Base-by-base conservation (phyloP, 805 yeast species). In the Ogataea minuta region DNA sequence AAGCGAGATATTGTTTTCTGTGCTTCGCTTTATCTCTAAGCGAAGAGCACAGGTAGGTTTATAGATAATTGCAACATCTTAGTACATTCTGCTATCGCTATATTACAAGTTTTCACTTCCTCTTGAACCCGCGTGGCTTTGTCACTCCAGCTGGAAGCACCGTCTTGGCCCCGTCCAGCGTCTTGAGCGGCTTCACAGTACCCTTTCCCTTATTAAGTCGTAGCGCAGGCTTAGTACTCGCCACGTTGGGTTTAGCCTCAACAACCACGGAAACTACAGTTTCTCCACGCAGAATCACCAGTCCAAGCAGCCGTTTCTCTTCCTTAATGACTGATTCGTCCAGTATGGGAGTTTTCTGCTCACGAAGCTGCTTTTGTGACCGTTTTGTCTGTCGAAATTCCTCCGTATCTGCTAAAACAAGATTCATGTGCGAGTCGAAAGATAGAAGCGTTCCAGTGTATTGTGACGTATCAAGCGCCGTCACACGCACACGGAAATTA, bases 1-100 rank as follows among this genome's bases (percentile, higher is more conserved):
- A 91, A 91, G 65, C 79, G 99, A 54, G 99, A 93, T 60, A 93
- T 93, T 52, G 98, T 93, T 0, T 93, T 93, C 64, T 93, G 98
- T 60, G 97, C 98, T 4, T 85, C 96, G 41, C 74, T 93, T 44
- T 93, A 93, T 59, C 67, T 91, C 49, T 90, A 71, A 23, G 12
- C 16, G 21, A 29, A 23, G 21, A 8, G 21, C 28, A 25, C 28
- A 11, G 5, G 10, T 11, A 25, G 5, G 28, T n/a, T 9, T 13
- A 11, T 25, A 11, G 28, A 11, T 11, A n/a, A n/a, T 25, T 11
- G 14, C 28, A 25, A 25, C 12, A 25, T 32, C 25, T 23, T 28
- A 19, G 31, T 17, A 28, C 26, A 26, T 7, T 32, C 14, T 14
- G 19, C 24, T 11, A 28, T 35, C 36, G 31, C 19, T 26, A 27